Evolutionary conservation across 257 asterid species (phyloP), one percentile per base, ranked within the genome.

Genomic region (Fraxinus anomala): DNA sequence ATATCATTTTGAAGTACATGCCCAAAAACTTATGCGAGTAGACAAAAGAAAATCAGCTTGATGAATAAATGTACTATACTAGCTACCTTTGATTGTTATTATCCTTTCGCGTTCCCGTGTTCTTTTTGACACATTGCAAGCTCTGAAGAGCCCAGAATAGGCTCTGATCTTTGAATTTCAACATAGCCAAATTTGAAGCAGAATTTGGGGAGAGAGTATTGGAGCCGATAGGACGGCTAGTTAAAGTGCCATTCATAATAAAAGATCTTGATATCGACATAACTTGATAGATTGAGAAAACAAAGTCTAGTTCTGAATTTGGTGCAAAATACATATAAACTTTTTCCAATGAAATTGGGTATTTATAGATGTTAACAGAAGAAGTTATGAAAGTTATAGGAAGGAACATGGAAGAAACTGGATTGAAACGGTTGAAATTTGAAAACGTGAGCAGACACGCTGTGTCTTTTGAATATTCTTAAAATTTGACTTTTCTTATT

Each of bases 191-290:
- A 54, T 23, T 73, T 6, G 82, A 75, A 21, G 81, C 59, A 47
- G 83, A 74, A 56, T 0, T 4, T 6, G 66, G 79, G 21, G 73
- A 39, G 21, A 66, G 81, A 42, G 37, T n/a, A 68, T 75, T 65
- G 4, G 78, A 76, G 42, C 9, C 24, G 6, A 59, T 5, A 73
- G 36, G 68, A 36, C 51, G 70, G 16, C 54, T 76, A 36, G 85
- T 77, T 67, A 39, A 17, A 66, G 76, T 37, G 16, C 77, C 77
- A 49, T 34, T 24, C 17, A 67, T 4, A 24, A 68, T 3, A 16
- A 75, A 2, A 30, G 80, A 77, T 68, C 49, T 84, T n/a, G 79
- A 49, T 21, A 82, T 51, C 16, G 82, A 79, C 89, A 86, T 83
- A 61, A 13, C 39, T 56, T 17, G 68, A 21, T 2, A 2, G 33